Conservation (phyloP, 139 green algal species). For the Chlamydomonas schloesseri region DNA sequence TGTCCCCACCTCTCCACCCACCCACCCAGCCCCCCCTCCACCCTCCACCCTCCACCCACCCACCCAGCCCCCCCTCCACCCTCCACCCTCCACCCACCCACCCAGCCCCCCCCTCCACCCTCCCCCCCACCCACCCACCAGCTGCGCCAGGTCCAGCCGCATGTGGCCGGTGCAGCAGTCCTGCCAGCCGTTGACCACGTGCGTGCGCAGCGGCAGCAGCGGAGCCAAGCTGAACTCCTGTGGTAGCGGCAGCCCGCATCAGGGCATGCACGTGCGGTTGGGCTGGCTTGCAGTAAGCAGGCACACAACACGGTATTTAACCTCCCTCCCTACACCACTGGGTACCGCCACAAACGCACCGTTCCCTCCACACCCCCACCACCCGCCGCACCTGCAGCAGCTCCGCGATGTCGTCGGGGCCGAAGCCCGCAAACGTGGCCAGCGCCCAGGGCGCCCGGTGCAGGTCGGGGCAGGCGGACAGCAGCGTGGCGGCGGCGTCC, state of each 20-base stretch:
- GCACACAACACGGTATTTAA: no score
- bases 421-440: neutral
- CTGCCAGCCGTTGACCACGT: constrained; percentile 36
- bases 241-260: neutral
- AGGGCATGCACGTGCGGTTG: neutral
- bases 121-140: constrained; percentile 4
- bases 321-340: no score
- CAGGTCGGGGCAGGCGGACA: constrained; percentile 23
- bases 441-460: constrained; percentile 35
- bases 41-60: no score
- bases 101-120: neutral
- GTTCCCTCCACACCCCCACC: neutral
- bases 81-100: neutral
- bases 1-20: no score
- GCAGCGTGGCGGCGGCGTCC: constrained; percentile 22
- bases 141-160: constrained; percentile 22
- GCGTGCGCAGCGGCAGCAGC: constrained; percentile 39
- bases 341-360: no score
- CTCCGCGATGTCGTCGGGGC: constrained; percentile 34
- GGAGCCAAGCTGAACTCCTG: constrained; percentile 30
- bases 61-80: no score
- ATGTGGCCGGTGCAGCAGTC: constrained; percentile 28
- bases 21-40: no score
- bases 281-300: no score
- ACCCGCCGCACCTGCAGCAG: constrained; percentile 25